These are phyloP conservation scores for Kokia cookei DNA, from an alignment of 441 rosid species.

Conservation along the genomic window DNA sequence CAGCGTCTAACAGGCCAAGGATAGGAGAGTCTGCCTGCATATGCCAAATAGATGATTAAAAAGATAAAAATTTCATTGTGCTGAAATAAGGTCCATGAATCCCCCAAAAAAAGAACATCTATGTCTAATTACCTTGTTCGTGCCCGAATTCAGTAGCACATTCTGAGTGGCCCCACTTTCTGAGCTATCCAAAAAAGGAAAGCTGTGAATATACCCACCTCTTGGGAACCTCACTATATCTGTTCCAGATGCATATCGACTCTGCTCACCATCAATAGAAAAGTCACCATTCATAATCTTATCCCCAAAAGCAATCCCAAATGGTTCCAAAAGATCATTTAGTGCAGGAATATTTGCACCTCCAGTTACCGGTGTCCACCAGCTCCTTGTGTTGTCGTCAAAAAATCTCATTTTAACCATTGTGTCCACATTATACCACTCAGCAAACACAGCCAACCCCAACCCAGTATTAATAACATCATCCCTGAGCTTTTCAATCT, in stretches of 20 bases:
- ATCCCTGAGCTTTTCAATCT: constrained; percentile 78
- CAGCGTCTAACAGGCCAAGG: constrained; percentile 75
- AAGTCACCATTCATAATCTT: constrained; percentile 95
- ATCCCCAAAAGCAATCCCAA: constrained; percentile 96
- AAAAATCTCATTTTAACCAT: constrained; percentile 99
- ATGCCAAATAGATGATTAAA: neutral
- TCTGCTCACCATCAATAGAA: constrained; percentile 90
- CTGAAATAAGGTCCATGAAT: neutral
- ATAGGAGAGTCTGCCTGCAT: constrained; percentile 56
- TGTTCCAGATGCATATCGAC: constrained; percentile 97
- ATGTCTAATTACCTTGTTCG: constrained; percentile 43
- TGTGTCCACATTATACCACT: constrained; percentile 97
- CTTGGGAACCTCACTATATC: constrained; percentile 91
- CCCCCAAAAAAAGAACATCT: neutral
- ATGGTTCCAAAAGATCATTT: constrained; percentile 91
- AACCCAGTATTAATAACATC: constrained; percentile 78
- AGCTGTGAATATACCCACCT: constrained; percentile 81
- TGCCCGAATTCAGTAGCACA: constrained; percentile 58
- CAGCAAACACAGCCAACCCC: constrained; percentile 88
- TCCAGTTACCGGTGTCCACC: constrained; percentile 99
- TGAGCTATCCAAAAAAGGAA: constrained; percentile 88
- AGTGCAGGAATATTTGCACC: constrained; percentile 96
- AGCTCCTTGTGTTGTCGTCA: constrained; percentile 93
- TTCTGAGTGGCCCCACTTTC: constrained; percentile 97
- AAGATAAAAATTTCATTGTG: neutral